Evolutionary conservation across 495 filamentous ascomycete species (phyloP), one percentile per base, ranked within the genome.

Genomic region (Neurospora tetraspora): DNA sequence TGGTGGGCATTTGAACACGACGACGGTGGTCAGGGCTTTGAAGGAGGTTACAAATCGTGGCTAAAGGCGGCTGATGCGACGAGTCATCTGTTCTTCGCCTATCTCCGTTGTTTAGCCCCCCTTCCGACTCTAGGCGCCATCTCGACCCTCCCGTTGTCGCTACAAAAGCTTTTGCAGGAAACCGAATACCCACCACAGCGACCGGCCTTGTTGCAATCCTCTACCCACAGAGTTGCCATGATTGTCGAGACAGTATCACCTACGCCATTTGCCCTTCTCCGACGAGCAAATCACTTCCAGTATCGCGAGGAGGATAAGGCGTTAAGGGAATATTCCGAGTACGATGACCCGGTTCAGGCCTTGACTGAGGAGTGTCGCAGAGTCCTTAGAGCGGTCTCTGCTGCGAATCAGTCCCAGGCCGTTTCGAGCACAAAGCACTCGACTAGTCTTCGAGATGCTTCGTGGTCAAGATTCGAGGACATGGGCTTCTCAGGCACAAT

Each of bases 1-100:
- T 99, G 96, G 96, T 99, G 96, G 96, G 95, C 96, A 0, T 99
- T 99, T 81, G 96, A 97, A 77, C 92, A 96, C 75, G 86, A 80
- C 14, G 94, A 98, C 77, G 86, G 86, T 11, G 91, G 91, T 69
- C 94, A 90, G 81, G 96, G 96, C n/a, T 99, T 98, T 77, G 95
- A 98, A 71, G 93, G 93, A 45, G 93, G 95, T 31, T 99, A 99
- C 82, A 93, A 91, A 76, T 88, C 88, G 20, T 99, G 96, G 96
- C 74, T 84, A 38, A 83, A 77, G 84, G 94, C 94, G 71, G 96
- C 96, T 71, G 94, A 99, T 87, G 96, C 96, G 61, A 91, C 94
- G 12, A 96, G 94, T 78, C 96, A 99, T 82, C 81, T 99, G 20
- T 99, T 99, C 85, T 99, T 99, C 79, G 96, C 96, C 68, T 99